These are phyloP conservation scores for Stentor roeselii DNA, from an alignment of 73 alveolate species.

Conservation along the genomic window DNA sequence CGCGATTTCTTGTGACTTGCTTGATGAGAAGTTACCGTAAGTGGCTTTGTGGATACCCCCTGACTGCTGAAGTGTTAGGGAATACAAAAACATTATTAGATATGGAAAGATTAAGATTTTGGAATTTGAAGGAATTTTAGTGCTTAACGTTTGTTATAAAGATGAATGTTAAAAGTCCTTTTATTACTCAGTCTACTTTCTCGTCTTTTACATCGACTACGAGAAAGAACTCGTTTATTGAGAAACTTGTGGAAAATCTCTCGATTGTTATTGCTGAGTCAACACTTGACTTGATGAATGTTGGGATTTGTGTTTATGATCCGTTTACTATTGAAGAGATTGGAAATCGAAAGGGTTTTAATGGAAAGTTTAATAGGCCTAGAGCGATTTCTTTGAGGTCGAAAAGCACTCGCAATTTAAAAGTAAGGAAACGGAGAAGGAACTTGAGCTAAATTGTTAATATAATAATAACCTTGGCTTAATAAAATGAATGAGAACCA, in stretches of 20 bases:
- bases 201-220: no score
- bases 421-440: no score
- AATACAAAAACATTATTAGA: slow-evolving; percentile 84
- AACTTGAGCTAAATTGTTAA: no score
- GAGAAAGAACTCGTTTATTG: no score
- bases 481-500: not conserved
- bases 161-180: no score
- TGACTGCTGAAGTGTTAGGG: slow-evolving; percentile 84
- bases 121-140: no score
- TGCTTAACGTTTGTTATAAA: no score
- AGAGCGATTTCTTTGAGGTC: not conserved
- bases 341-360: no score
- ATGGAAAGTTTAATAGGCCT: not conserved
- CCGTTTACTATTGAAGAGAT: not conserved
- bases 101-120: no score
- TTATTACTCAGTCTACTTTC: no score
- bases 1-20: slow-evolving; percentile 91
- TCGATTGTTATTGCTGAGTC: not conserved
- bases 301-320: not conserved
- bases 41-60: slow-evolving; percentile 95
- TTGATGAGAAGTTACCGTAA: slow-evolving; percentile 97
- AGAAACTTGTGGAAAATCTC: not conserved
- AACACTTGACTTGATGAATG: not conserved
- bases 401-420: not conserved
- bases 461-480: no score